Percentiles rank a stretch among this genome's conserved stretches.
These are phyloP conservation scores for Posidonia oceanica DNA, from an alignment of 116 monocot genomes.

Conservation along the genomic window DNA sequence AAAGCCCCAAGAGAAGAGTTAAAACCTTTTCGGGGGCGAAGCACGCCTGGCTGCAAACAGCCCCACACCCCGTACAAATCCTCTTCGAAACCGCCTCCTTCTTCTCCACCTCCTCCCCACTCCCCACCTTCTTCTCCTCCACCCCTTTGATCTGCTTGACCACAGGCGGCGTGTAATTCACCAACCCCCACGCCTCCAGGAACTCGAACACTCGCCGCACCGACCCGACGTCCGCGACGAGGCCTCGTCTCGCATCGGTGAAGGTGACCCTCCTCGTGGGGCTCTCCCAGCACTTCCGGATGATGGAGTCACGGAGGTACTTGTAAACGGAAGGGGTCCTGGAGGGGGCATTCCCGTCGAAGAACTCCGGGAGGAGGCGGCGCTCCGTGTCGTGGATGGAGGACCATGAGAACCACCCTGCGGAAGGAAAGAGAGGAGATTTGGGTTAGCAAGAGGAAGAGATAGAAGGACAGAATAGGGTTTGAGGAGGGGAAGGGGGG, in stretches of 20 bases:
- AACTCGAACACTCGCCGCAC: conserved; percentile 80
- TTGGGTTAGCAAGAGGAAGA: not conserved
- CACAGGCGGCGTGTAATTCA: conserved; percentile 53
- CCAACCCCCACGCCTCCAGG: conserved; percentile 82
- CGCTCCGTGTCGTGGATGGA: conserved; percentile 70
- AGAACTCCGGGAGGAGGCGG: conserved; percentile 68
- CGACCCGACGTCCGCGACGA: conserved; percentile 68
- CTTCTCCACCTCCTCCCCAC: conserved; percentile 19
- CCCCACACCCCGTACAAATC: conserved; percentile 56
- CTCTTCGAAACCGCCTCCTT: conserved; percentile 21
- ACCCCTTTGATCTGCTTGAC: not conserved
- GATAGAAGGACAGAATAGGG: not conserved
- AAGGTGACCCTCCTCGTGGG: conserved; percentile 58
- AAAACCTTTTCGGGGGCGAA: conserved; percentile 35
- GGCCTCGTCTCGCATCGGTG: conserved; percentile 58
- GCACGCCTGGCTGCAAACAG: conserved; percentile 53
- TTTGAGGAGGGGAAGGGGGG: not conserved
- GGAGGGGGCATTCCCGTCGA: conserved; percentile 46
- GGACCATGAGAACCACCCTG: conserved; percentile 78
- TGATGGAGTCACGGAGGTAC: conserved; percentile 57
- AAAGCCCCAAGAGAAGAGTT: not conserved
- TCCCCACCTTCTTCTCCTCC: conserved; percentile 22
- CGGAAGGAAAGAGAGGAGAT: conserved; percentile 4
- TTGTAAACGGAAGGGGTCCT: conserved; percentile 60
- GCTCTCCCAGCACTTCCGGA: conserved; percentile 40